Conservation (phyloP, 805 yeast species). For the Zygosaccharomyces gambellarensis region DNA sequence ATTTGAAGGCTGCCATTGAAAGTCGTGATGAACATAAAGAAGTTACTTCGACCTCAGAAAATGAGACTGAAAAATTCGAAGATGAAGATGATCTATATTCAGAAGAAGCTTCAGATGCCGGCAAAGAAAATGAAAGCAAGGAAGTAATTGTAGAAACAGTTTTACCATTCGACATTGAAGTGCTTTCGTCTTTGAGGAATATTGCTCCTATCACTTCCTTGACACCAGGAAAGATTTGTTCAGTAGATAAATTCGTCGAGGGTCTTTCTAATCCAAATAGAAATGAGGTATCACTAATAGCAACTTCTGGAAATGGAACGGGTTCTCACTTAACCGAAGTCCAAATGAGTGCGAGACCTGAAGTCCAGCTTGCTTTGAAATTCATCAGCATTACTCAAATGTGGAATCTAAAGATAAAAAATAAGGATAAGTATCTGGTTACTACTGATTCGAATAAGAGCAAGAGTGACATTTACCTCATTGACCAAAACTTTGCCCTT, state of each 20-base stretch:
- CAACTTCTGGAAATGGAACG: slow-evolving; percentile 59
- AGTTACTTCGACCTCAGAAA: slow-evolving; percentile 42
- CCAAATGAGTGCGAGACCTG: slow-evolving; percentile 65
- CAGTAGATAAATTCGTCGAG: slow-evolving; percentile 49
- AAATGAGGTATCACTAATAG: slow-evolving; percentile 61
- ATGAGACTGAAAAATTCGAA: slow-evolving; percentile 32
- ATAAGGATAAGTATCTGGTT: slow-evolving; percentile 53
- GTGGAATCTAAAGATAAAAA: slow-evolving; percentile 56
- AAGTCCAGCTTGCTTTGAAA: slow-evolving; percentile 59
- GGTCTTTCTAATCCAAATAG: slow-evolving; percentile 66
- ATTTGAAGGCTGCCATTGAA: slow-evolving; percentile 27
- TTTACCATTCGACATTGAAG: slow-evolving; percentile 38
- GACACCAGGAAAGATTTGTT: slow-evolving; percentile 52
- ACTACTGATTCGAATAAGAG: slow-evolving; percentile 64
- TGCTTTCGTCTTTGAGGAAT: slow-evolving; percentile 53
- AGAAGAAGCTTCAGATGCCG: slow-evolving; percentile 20
- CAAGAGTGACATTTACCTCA: slow-evolving; percentile 65
- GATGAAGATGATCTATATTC: slow-evolving; percentile 31
- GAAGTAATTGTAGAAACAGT: slow-evolving; percentile 23
- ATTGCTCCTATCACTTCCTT: slow-evolving; percentile 72
- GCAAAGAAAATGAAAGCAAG: slow-evolving; percentile 8
- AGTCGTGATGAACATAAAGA: slow-evolving; percentile 41
- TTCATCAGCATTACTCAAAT: slow-evolving; percentile 68
- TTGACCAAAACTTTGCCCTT: slow-evolving; percentile 56
- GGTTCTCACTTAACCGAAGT: slow-evolving; percentile 56